phyloP scores from a whole-genome alignment of 495 filamentous ascomycete species.

The Saxispiralis lemnorum region DNA sequence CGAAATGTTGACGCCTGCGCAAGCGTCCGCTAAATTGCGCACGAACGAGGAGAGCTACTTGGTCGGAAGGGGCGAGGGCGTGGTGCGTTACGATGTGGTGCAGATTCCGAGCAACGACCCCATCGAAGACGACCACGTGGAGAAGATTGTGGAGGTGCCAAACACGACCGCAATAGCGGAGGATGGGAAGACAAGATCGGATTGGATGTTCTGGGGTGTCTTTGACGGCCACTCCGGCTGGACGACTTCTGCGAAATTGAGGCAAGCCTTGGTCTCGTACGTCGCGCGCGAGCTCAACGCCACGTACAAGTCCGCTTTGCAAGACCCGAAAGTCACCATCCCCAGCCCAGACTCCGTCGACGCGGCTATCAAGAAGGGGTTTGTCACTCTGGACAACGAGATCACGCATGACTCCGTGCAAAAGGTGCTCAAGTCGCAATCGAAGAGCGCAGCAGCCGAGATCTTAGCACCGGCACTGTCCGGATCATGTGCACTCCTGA shows the following conservation, averaged over 20 bases:
- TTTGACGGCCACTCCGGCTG: constrained; percentile 96
- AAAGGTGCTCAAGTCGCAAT: constrained; percentile 72
- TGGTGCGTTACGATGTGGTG: constrained; percentile 88
- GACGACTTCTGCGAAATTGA: constrained; percentile 93
- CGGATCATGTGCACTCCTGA: constrained; percentile 86
- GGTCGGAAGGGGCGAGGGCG: constrained; percentile 75
- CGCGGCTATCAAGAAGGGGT: constrained; percentile 79
- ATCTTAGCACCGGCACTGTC: constrained; percentile 82
- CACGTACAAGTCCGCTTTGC: constrained; percentile 63
- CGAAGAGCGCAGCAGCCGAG: constrained; percentile 72
- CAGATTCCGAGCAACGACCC: constrained; percentile 92
- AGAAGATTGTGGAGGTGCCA: constrained; percentile 87
- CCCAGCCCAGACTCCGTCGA: constrained; percentile 69
- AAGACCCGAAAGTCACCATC: constrained; percentile 38
- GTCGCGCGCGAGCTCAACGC: constrained; percentile 88
- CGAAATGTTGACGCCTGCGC: constrained; percentile 91
- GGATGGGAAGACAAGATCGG: constrained; percentile 41
- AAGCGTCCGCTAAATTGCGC: constrained; percentile 76
- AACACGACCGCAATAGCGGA: constrained; percentile 33
- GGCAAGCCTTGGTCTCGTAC: constrained; percentile 75
- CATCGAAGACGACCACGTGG: constrained; percentile 94
- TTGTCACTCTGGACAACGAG: constrained; percentile 73
- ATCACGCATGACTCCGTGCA: constrained; percentile 80
- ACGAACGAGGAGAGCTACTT: constrained; percentile 80
- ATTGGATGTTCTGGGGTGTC: constrained; percentile 99